Evolutionary conservation across 2,329 filamentous ascomycete species (phyloP).

Genomic region (Cercospora sp.): DNA sequence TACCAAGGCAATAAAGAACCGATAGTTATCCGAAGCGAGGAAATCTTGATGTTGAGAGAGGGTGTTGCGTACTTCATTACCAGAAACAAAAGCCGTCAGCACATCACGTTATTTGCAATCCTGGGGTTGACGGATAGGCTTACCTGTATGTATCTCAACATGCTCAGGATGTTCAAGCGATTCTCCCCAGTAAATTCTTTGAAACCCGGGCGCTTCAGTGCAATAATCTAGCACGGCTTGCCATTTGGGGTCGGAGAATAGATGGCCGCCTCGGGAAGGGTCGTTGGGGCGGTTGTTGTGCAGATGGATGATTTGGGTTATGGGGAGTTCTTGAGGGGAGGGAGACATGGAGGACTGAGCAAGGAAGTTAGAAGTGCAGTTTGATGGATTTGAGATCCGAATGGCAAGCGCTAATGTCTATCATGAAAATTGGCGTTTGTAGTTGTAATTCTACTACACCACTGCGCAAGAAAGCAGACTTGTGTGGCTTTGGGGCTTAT

Average conservation of each 20-base stretch:
- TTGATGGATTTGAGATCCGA: neutral
- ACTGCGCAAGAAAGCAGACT: neutral
- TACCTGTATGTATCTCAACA: slow-evolving; percentile 20
- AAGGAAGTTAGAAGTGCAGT: neutral
- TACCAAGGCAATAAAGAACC: slow-evolving; percentile 1
- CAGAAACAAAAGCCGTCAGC: too few species aligned
- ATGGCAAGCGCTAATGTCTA: too few species aligned
- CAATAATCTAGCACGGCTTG: slow-evolving; percentile 12
- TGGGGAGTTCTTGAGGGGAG: neutral
- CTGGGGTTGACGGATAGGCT: too few species aligned
- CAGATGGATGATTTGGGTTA: slow-evolving; percentile 22
- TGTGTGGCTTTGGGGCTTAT: neutral
- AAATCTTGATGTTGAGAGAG: slow-evolving; percentile 16
- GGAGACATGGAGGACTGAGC: neutral
- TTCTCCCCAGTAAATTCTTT: slow-evolving; percentile 20
- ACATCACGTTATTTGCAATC: too few species aligned
- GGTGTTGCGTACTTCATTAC: slow-evolving; percentile 7
- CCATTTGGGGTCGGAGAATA: slow-evolving; percentile 13
- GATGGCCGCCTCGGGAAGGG: neutral
- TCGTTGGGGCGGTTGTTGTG: neutral
- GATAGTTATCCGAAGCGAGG: slow-evolving; percentile 11
- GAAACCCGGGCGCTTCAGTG: neutral
- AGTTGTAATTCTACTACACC: too few species aligned
- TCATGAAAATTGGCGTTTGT: too few species aligned
- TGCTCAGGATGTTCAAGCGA: slow-evolving; percentile 17